A percentile compares a stretch with the other conserved stretches of the same genome.
These are phyloP conservation scores for Xylaria polymorpha DNA, from an alignment of 2,329 filamentous ascomycete species.

Conservation along the genomic window DNA sequence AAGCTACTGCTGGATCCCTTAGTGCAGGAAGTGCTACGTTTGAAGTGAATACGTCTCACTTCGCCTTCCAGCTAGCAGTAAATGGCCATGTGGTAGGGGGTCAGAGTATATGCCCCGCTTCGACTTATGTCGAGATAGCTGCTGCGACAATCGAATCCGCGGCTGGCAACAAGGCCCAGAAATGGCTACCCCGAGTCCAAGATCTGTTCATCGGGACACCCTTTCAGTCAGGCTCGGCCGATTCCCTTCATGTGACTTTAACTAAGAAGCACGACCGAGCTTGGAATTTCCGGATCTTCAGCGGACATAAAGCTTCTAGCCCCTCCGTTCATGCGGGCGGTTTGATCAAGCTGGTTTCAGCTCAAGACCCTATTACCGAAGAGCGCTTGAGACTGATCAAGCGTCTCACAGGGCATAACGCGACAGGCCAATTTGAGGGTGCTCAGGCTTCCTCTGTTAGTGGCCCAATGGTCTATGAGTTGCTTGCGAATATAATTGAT, in stretches of 20 bases:
- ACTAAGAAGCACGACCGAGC: not conserved
- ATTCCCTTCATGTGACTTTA: not conserved
- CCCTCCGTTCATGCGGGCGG: slow-evolving; percentile 5
- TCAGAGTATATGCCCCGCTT: not conserved
- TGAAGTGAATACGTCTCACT: slow-evolving; percentile 19
- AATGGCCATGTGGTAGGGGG: not conserved
- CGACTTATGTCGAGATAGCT: slow-evolving; percentile 2
- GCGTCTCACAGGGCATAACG: slow-evolving; percentile 2
- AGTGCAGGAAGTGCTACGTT: not conserved
- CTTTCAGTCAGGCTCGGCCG: not conserved
- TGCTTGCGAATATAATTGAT: slow-evolving; percentile 9
- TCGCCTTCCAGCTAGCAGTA: slow-evolving; percentile 10
- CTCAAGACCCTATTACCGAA: slow-evolving; percentile 9
- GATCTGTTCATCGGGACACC: slow-evolving; percentile 7
- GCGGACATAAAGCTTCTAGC: not conserved
- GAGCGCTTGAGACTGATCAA: slow-evolving; percentile 20
- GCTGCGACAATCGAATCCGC: not conserved
- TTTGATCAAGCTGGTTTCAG: slow-evolving; percentile 1
- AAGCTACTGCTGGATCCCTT: not conserved
- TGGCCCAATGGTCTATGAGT: slow-evolving; percentile 15
- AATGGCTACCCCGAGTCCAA: slow-evolving; percentile 1
- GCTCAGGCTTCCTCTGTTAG: slow-evolving; percentile 1
- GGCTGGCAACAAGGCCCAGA: not conserved
- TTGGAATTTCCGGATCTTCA: slow-evolving; percentile 16
- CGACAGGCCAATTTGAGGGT: not conserved